A percentile compares a stretch with the other conserved stretches of the same genome.
Conservation (phyloP, 106 monocot genomes). For the Dendrobium officinale region DNA sequence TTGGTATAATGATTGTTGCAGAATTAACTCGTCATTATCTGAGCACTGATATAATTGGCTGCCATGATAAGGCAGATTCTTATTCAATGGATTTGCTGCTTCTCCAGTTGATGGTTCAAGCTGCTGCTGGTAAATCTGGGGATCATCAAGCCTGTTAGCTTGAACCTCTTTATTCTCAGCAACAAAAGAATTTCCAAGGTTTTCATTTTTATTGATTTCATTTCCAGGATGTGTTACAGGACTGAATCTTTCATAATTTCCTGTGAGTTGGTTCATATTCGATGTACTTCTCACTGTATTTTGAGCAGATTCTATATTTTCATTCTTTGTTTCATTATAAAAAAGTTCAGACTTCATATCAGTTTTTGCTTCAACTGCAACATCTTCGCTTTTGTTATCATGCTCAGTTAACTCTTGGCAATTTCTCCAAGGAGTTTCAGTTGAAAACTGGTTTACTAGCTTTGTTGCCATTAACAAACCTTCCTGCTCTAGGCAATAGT, state of each 20-base stretch:
- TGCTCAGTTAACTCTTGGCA: slow-evolving; percentile 13
- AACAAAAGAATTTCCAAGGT: slow-evolving; percentile 3
- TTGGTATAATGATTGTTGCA: slow-evolving; percentile 29
- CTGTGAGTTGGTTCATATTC: background rate
- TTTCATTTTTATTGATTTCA: slow-evolving; percentile 3
- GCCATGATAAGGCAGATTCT: slow-evolving; percentile 5
- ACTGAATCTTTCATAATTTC: slow-evolving; percentile 9
- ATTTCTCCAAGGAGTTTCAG: slow-evolving; percentile 11
- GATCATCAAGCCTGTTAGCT: background rate
- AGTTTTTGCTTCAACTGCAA: background rate
- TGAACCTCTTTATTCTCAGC: slow-evolving; percentile 4
- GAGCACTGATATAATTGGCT: slow-evolving; percentile 13
- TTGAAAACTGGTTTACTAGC: slow-evolving; percentile 6
- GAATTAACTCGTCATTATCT: slow-evolving; percentile 24
- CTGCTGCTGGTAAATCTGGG: slow-evolving; percentile 6
- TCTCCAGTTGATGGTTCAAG: slow-evolving; percentile 14
- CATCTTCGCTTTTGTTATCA: slow-evolving; percentile 1
- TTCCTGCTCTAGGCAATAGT: slow-evolving; percentile 6
- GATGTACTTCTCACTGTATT: background rate
- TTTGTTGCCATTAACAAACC: slow-evolving; percentile 7
- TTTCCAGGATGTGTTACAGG: background rate
- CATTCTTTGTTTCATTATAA: background rate
- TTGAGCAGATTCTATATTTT: slow-evolving; percentile 12
- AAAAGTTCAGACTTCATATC: background rate
- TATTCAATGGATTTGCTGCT: slow-evolving; percentile 12